Evolutionary conservation across 768 basidiomycete species (phyloP), one percentile per base, ranked within the genome.

Genomic region (Termitomyces sp.): DNA sequence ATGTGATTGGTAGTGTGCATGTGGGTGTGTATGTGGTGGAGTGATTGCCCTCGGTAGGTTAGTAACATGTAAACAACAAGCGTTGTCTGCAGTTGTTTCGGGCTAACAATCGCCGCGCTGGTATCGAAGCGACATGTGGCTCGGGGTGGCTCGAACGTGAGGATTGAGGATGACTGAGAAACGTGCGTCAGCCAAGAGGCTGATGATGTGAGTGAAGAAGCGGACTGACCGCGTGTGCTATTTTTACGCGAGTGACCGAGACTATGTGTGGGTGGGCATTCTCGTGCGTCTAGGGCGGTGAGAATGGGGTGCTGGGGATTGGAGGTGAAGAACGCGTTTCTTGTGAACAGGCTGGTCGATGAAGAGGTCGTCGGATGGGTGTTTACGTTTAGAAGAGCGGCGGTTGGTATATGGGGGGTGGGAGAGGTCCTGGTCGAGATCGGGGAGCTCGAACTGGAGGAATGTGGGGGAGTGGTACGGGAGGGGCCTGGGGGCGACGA

Each of bases 391-490:
- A 16, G 66, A 59, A 11, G 61, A 53, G 17, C 70, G 68, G 16
- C 60, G 60, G 10, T 66, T 84, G 74, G 35, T 46, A 40, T 87
- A 87, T 0, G 86, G 87, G 7, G 87, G 84, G 60, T 82, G 82
- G 0, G 87, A 87, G 41, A 87, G 79, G 65, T 88, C 85, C 65
- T 86, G 82, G 70, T 86, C 85, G 8, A 82, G 72, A 71, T 86
- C 86, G 0, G 87, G 87, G 23, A 79, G 72, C 55, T 85, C 83
- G 66, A 85, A 87, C 53, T 86, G 82, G 54, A 88, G 81, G 67
- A 87, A 86, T 0, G 80, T 82, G 27, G 86, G 86, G 10, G 85
- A 84, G 54, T 85, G 84, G 69, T 84, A 87, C 2, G 86, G 87
- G 37, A 87, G 80, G 0, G 86, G 86, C 25, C 81, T 81, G 12